phyloP scores from a whole-genome alignment of 805 yeast species.

The Candida rishiriensis region DNA sequence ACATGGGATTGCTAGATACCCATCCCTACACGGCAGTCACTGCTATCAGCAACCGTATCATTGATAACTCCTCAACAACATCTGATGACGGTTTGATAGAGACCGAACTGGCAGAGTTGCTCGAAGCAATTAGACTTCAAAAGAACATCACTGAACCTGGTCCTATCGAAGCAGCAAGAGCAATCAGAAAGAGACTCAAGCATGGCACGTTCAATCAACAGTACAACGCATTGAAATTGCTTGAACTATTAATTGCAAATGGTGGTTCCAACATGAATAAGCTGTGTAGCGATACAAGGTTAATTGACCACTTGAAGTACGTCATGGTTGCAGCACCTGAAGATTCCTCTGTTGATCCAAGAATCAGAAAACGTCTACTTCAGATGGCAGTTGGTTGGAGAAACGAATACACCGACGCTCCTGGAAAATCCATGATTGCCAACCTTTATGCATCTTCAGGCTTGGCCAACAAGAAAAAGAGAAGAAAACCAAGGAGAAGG shows the following conservation, averaged over 20 bases:
- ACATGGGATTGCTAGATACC: constrained; percentile 52
- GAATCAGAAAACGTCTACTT: constrained; percentile 44
- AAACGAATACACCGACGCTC: constrained; percentile 44
- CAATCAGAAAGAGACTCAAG: constrained; percentile 82
- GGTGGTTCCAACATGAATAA: constrained; percentile 38
- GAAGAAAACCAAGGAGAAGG: constrained; percentile 1
- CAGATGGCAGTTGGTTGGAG: constrained; percentile 66
- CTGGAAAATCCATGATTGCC: constrained; percentile 46
- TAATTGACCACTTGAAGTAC: constrained; percentile 59
- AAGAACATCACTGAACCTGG: constrained; percentile 29
- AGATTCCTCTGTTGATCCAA: constrained; percentile 28
- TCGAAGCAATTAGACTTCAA: constrained; percentile 46
- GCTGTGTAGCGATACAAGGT: constrained; percentile 63
- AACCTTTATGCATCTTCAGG: constrained; percentile 44
- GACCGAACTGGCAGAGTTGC: constrained; percentile 49
- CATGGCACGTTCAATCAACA: constrained; percentile 71
- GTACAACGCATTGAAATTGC: constrained; percentile 52
- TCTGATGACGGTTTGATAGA: constrained; percentile 37
- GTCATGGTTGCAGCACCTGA: constrained; percentile 35
- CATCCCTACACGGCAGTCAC: constrained; percentile 72
- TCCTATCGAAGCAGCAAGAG: constrained; percentile 81
- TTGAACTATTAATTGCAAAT: constrained; percentile 59
- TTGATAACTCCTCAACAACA: constrained; percentile 37
- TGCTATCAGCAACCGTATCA: constrained; percentile 52
- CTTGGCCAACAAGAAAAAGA: constrained; percentile 9